Base-by-base conservation (phyloP, 140 eudicot genomes). In the Anethum foeniculum region DNA sequence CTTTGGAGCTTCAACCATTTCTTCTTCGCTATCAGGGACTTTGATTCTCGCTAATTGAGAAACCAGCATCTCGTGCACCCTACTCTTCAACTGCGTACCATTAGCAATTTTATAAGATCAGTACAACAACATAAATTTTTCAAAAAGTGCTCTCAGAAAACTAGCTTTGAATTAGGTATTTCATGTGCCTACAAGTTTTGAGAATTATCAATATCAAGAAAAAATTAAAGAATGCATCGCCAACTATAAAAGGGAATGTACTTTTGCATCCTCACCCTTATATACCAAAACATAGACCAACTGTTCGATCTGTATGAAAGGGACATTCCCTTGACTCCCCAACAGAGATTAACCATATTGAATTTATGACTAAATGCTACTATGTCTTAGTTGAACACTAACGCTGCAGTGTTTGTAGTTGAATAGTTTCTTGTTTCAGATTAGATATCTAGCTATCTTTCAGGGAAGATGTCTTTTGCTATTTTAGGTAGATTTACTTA, bases 61-160 rank as follows among this genome's bases (percentile, higher is more conserved):
- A 56, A 87, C 80, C 82, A 93, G 84, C 79, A 93, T 84, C 79
- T 90, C 93, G 51, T 93, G 94, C 81, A 93, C 98, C 78, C 82
- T 88, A 15, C 72, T 79, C 86, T 88, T 93, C 85, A 93, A 84
- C 98, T 93, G 88, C 75, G 74, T 71, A 69, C 75, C 44, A 62
- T 13, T 48, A 60, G 68, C 75, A 48, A 41, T 1, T 8, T 44
- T 23, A n/a, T 19, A 75, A 75, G 36, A 39, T 38, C 15, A 8
- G 76, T 19, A 19, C 30, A 8, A 19, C 28, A 34, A 78, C 47
- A 36, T 64, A 82, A 80, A 23, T 5, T 67, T 67, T 27, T 32
- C 15, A 32, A 28, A 36, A 67, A 67, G 41, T 30, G 19, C 41
- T 67, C 21, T 67, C 23, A 28, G 32, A 60, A n/a, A 60, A 60